These are phyloP conservation scores for Flaveria brownii DNA, from an alignment of 129 eudicot species.

Conservation along the genomic window DNA sequence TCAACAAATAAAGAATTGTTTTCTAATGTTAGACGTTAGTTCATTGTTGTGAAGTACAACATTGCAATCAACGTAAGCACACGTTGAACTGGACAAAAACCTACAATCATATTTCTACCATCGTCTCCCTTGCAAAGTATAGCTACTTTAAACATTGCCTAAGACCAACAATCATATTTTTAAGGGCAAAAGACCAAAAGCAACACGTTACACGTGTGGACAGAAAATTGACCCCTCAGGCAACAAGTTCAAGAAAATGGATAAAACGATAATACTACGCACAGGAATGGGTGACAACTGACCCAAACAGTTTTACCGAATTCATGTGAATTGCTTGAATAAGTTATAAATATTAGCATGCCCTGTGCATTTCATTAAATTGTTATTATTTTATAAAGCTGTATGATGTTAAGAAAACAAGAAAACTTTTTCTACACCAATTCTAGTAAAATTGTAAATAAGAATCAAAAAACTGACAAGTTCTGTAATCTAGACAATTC, in stretches of 20 bases:
- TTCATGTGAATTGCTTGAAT: not conserved
- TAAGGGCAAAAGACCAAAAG: not conserved
- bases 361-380: not conserved
- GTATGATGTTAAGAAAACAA: not conserved
- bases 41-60: not conserved
- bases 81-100: not conserved
- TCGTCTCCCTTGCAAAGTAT: not conserved
- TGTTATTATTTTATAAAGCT: not conserved
- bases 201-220: not conserved
- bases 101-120: constrained; percentile 2
- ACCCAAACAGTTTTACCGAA: not conserved
- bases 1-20: not conserved
- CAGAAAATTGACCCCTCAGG: not conserved
- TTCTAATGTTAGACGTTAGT: not conserved
- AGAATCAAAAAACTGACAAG: not conserved
- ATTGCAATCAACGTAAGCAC: not conserved
- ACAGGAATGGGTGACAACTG: not conserved
- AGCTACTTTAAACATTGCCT: constrained; percentile 9
- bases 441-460: not conserved
- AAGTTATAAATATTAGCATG: no score
- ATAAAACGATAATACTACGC: not conserved
- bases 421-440: not conserved
- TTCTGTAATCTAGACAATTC: not conserved
- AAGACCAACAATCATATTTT: constrained; percentile 14
- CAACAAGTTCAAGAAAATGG: not conserved